Conservation (phyloP, 2,329 filamentous ascomycete genomes). For the Hortaea werneckii region DNA sequence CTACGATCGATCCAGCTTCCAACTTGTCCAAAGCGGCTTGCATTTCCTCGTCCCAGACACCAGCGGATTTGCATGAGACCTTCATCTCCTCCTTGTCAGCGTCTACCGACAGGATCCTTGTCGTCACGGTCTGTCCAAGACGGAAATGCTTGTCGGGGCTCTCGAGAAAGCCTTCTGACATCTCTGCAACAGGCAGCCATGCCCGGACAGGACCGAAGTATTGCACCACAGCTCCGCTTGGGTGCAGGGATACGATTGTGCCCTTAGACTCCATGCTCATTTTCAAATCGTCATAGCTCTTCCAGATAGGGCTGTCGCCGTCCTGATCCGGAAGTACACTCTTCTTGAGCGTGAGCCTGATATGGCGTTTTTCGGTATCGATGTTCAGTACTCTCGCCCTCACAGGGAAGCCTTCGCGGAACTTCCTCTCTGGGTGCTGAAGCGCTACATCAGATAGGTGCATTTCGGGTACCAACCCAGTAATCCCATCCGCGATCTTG, state of each 20-base stretch:
- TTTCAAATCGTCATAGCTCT: slow-evolving; percentile 62
- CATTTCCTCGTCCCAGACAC: slow-evolving; percentile 68
- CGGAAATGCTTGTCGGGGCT: slow-evolving; percentile 85
- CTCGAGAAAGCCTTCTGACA: slow-evolving; percentile 94
- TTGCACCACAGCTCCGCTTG: slow-evolving; percentile 75
- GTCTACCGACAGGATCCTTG: slow-evolving; percentile 76
- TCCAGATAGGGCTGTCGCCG: slow-evolving; percentile 62
- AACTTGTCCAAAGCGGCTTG: slow-evolving; percentile 62
- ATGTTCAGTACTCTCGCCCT: slow-evolving; percentile 78
- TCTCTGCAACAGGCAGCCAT: slow-evolving; percentile 87
- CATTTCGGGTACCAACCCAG: slow-evolving; percentile 75
- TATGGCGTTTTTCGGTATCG: slow-evolving; percentile 62
- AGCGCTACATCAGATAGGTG: slow-evolving; percentile 82
- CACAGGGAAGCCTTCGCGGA: slow-evolving; percentile 73
- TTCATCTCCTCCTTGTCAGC: slow-evolving; percentile 60
- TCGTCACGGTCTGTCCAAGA: slow-evolving; percentile 79
- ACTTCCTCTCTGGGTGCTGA: slow-evolving; percentile 93
- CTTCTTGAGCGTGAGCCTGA: slow-evolving; percentile 89
- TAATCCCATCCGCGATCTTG: slow-evolving; percentile 75
- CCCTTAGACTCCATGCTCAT: slow-evolving; percentile 72
- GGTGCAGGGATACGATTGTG: slow-evolving; percentile 72
- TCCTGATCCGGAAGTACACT: slow-evolving; percentile 67
- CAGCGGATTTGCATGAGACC: slow-evolving; percentile 87
- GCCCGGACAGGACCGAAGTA: slow-evolving; percentile 79
- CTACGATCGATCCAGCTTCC: slow-evolving; percentile 62